A percentile compares a stretch with the other conserved stretches of the same genome.
These are phyloP conservation scores for Alternaria brassicicola DNA, from an alignment of 2,329 filamentous ascomycete genomes.

Conservation along the genomic window DNA sequence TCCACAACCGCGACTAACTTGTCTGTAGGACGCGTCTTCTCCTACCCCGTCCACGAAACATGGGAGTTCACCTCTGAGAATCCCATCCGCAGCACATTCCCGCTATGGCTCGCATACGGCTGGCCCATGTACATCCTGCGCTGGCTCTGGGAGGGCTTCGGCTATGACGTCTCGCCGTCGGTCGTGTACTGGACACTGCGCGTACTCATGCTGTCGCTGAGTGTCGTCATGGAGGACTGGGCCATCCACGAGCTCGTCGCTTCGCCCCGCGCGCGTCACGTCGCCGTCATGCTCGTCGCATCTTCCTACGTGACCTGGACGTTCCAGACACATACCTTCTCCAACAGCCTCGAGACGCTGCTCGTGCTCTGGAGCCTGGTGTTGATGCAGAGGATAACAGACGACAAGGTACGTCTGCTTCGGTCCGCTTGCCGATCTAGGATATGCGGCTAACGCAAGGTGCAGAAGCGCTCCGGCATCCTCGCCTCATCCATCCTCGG, in stretches of 20 bases:
- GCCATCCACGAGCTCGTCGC: conserved; percentile 89
- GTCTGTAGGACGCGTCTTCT: conserved; percentile 81
- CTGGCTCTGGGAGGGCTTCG: conserved; percentile 90
- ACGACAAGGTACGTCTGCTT: conserved; percentile 68
- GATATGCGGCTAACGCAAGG: conserved; percentile 41
- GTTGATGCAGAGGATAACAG: conserved; percentile 82
- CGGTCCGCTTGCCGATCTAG: conserved; percentile 33
- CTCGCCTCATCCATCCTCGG: conserved; percentile 79
- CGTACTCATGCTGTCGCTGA: conserved; percentile 89
- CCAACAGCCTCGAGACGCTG: conserved; percentile 94
- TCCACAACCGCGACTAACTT: conserved; percentile 14
- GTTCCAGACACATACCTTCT: conserved; percentile 97
- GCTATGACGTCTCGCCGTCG: conserved; percentile 80
- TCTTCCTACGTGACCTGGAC: conserved; percentile 99
- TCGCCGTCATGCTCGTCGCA: conserved; percentile 82
- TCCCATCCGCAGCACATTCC: conserved; percentile 94
- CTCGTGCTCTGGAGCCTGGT: conserved; percentile 93
- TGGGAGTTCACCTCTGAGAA: conserved; percentile 94
- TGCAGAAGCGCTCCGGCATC: conserved; percentile 74
- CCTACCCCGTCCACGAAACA: conserved; percentile 84
- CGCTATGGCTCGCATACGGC: conserved; percentile 93
- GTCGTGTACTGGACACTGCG: conserved; percentile 89
- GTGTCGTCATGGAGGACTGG: conserved; percentile 98
- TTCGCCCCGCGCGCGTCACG: conserved; percentile 70
- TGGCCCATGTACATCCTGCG: conserved; percentile 90